Percentiles rank a stretch among this genome's conserved stretches.
Evolutionary conservation across 2,329 filamentous ascomycete species (phyloP).

Genomic region (Simplicillium sp.): DNA sequence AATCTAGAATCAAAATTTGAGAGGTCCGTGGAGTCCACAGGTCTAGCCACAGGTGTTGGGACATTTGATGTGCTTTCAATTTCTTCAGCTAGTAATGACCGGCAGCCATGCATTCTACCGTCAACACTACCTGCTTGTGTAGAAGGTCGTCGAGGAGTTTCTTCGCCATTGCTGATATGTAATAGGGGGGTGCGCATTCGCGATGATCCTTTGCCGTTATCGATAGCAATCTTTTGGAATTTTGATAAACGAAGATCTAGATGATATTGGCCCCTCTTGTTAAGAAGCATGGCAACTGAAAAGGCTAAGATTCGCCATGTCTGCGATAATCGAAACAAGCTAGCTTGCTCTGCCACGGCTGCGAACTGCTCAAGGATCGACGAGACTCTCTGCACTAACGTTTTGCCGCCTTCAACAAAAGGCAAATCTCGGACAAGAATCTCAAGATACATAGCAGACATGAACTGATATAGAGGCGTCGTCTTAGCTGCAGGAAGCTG

Average conservation of each 20-base stretch:
- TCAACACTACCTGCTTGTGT: conserved; percentile 17
- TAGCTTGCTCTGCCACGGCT: conserved; percentile 43
- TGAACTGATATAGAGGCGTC: conserved; percentile 44
- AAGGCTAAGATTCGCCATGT: conserved; percentile 54
- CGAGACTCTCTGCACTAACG: conserved; percentile 36
- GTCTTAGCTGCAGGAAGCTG: conserved; percentile 42
- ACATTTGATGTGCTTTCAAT: conserved; percentile 55
- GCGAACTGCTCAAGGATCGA: conserved; percentile 48
- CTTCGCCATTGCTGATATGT: conserved; percentile 21
- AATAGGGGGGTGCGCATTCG: conserved; percentile 16
- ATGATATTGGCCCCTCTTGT: conserved; percentile 47
- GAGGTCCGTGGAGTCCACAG: conserved; percentile 28
- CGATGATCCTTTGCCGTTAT: conserved; percentile 17
- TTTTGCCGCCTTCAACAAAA: conserved; percentile 19
- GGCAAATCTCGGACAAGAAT: conserved; percentile 41
- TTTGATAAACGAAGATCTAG: conserved; percentile 36
- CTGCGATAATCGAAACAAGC: conserved; percentile 51
- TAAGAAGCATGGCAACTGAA: conserved; percentile 43
- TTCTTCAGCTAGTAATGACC: conserved; percentile 43
- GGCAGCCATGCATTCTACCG: conserved; percentile 21
- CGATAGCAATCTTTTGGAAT: conserved; percentile 22
- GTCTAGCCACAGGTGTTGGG: conserved; percentile 48
- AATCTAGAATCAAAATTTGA: conserved; percentile 14
- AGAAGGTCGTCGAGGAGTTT: conserved; percentile 24
- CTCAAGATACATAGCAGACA: conserved; percentile 47